Percentiles rank a stretch among this genome's conserved stretches.
phyloP scores from a whole-genome alignment of 2,329 filamentous ascomycete genomes.

The Pseudophaeomoniella oleicola region DNA sequence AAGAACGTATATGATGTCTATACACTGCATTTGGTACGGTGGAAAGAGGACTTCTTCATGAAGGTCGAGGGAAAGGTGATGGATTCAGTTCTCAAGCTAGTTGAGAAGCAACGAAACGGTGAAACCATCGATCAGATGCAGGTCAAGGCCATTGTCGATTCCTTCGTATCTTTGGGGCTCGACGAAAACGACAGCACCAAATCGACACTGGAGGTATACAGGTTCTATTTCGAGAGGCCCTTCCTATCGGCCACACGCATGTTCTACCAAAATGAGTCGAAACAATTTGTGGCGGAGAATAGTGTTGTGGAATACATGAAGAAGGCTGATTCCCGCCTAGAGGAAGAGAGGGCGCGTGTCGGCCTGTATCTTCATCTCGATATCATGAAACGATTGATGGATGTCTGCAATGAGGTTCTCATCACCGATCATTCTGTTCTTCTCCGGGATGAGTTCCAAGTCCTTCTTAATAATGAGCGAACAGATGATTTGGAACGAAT shows the following conservation, averaged over 20 bases:
- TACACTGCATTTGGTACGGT: slow-evolving; percentile 87
- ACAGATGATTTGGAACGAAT: slow-evolving; percentile 92
- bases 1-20: slow-evolving; percentile 98
- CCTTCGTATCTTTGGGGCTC: slow-evolving; percentile 84
- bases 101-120: slow-evolving; percentile 92
- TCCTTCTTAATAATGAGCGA: slow-evolving; percentile 82
- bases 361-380: slow-evolving; percentile 82
- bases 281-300: slow-evolving; percentile 89
- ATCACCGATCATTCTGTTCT: slow-evolving; percentile 76
- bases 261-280: slow-evolving; percentile 87
- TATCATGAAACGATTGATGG: slow-evolving; percentile 71
- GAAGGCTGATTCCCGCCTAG: slow-evolving; percentile 79
- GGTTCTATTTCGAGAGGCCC: slow-evolving; percentile 79
- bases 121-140: slow-evolving; percentile 96
- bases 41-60: slow-evolving; percentile 82
- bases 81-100: slow-evolving; percentile 83
- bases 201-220: slow-evolving; percentile 89
- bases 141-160: slow-evolving; percentile 94
- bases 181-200: slow-evolving; percentile 89
- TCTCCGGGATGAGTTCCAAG: slow-evolving; percentile 91
- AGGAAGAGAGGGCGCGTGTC: slow-evolving; percentile 90
- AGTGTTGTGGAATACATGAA: slow-evolving; percentile 99
- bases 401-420: slow-evolving; percentile 73
- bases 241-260: slow-evolving; percentile 71
- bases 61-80: slow-evolving; percentile 79